Evolutionary conservation across 1,139 yeast species (phyloP), one percentile per base, ranked within the genome.

Genomic region (Kodamaea suecica): DNA sequence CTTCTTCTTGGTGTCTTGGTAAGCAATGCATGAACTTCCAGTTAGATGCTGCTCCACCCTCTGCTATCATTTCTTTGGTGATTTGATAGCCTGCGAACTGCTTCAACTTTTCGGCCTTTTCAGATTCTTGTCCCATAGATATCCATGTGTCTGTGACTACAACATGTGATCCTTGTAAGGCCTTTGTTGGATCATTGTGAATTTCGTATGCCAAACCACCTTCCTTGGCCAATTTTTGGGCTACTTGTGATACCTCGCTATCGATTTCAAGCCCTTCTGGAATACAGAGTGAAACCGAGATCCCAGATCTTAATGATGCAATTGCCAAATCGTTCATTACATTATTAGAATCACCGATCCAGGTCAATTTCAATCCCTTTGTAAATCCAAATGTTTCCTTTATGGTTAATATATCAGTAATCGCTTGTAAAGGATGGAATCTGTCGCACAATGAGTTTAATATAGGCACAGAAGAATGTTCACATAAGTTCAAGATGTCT

Each of bases 131-230:
- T 40, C 98, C 98, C 98, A 92, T 92, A 1, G 97, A 90, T 24
- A 92, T 80, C 81, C 95, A 92, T 4, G 98, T 92, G 52, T 92
- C 98, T n/a, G 98, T 92, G 33, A 92, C 98, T 15, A 92, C 60
- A 26, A 92, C 70, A 53, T 90, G 78, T 3, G 98, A 88, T 43
- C 72, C 69, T 35, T 71, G 68, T 38, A 87, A 77, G 1, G 97
- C 96, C 12, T 55, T 66, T 12, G 64, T 52, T 3, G 98, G 95
- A 50, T 85, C 87, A 49, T 82, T 78, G 4, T 84, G 74, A n/a
- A 80, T 57, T 45, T 75, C 78, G 40, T 87, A 72, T 0, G 65
- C 50, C 20, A 84, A 73, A 14, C 79, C 76, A 39, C 69, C 74
- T 39, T 70, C 75, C 10, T 58, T 46, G 3, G 82, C 76, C 23